Base-by-base conservation (phyloP, 352 stramenopile genomes). In the Peronospora tabacina region DNA sequence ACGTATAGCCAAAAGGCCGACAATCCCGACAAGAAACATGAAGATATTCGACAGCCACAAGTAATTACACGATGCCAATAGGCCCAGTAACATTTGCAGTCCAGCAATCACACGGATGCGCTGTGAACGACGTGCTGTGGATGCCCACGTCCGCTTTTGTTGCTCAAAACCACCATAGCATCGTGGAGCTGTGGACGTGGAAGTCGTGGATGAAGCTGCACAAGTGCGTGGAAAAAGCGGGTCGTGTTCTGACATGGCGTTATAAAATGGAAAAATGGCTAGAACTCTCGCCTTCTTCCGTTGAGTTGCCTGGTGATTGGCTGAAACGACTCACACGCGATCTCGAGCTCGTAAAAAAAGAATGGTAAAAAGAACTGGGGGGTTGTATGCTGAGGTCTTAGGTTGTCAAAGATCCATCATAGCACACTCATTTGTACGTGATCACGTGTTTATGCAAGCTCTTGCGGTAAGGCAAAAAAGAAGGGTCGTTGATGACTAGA, bases 31-130 rank as follows among this genome's bases (percentile, higher is more conserved):
- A 28, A 87, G 66, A 38, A 68, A 72, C 53, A 77, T 75, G 55
- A 92, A 87, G 37, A 79, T 67, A 45, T 92, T 89, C 12, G 75
- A 78, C 40, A 81, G 40, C 75, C 78, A 92, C 5, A 87, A 58
- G 41, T 85, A 87, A 40, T 92, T 89, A 39, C 68, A 79, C 5
- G 64, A 85, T 6, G 69, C 55, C 33, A 85, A 36, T 5, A 87
- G 22, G 13, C 74, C 72, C 12, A 90, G 47, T 10, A 80, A 39
- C 40, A 90, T 45, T 59, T 92, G 81, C 19, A 75, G 34, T 15
- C 54, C 54, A 7, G 81, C 74, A 45, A 92, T 74, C 40, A 76
- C 55, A 32, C 75, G 76, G 43, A 92, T 75, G 33, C 78, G 80
- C 30, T 74, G 68, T 36, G 81, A 87, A 22, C 81, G 67, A 10